These are phyloP conservation scores for Leccinum incarnatum DNA, from an alignment of 768 basidiomycete species.

Conservation along the genomic window DNA sequence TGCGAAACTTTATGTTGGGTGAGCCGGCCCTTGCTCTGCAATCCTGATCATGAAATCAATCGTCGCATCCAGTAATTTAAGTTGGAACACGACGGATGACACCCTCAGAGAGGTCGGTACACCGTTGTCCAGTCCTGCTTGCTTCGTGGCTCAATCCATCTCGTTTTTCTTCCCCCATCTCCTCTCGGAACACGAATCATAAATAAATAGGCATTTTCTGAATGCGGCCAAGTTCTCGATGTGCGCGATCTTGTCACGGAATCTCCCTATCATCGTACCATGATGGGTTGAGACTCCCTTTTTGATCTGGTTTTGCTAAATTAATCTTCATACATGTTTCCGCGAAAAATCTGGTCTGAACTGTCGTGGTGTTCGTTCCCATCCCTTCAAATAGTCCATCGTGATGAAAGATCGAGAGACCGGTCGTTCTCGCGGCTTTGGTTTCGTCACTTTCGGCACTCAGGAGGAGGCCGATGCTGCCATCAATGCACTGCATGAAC, in stretches of 20 bases:
- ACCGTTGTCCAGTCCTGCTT: background rate
- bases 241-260: slow-evolving; percentile 41
- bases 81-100: slow-evolving; percentile 34
- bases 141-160: slow-evolving; percentile 6
- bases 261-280: slow-evolving; percentile 30
- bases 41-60: background rate
- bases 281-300: slow-evolving; percentile 31
- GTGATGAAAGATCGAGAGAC: slow-evolving; percentile 53
- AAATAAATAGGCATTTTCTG: slow-evolving; percentile 38
- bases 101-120: slow-evolving; percentile 24
- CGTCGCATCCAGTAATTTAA: slow-evolving; percentile 27
- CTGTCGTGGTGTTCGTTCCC: slow-evolving; percentile 5
- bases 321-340: slow-evolving; percentile 23
- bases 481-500: slow-evolving; percentile 45
- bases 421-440: slow-evolving; percentile 56
- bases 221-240: slow-evolving; percentile 46
- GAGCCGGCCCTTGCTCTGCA: slow-evolving; percentile 6
- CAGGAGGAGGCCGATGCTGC: slow-evolving; percentile 42
- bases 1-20: slow-evolving; percentile 34
- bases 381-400: slow-evolving; percentile 25
- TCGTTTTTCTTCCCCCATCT: slow-evolving; percentile 6
- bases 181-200: slow-evolving; percentile 1
- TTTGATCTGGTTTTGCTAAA: slow-evolving; percentile 25
- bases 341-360: slow-evolving; percentile 8
- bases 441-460: slow-evolving; percentile 45